These are phyloP conservation scores for Fusarium sp. DNA, from an alignment of 2,329 filamentous ascomycete species.

Conservation along the genomic window DNA sequence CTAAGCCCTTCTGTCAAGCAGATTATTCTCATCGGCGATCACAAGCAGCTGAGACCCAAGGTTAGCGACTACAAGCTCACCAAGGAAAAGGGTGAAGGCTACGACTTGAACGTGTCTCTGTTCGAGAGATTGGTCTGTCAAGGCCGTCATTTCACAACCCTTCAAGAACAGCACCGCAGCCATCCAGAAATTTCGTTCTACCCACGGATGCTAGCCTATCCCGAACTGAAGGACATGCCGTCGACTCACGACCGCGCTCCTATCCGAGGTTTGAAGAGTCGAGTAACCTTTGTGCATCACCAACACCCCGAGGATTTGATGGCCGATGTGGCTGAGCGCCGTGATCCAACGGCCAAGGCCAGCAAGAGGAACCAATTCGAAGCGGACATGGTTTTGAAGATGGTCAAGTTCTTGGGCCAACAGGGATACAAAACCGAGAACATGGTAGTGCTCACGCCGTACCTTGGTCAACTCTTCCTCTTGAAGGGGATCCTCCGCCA, in stretches of 20 bases:
- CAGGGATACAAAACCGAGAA: slow-evolving; percentile 76
- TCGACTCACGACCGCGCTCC: slow-evolving; percentile 59
- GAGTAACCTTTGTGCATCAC: slow-evolving; percentile 77
- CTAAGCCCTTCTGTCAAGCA: slow-evolving; percentile 68
- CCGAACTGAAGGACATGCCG: slow-evolving; percentile 66
- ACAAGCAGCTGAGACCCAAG: slow-evolving; percentile 78
- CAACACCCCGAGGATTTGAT: slow-evolving; percentile 62
- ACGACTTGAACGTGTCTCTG: slow-evolving; percentile 74
- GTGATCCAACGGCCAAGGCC: slow-evolving; percentile 60
- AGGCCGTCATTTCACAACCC: slow-evolving; percentile 64
- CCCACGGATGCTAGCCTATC: slow-evolving; percentile 70
- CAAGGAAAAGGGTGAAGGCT: slow-evolving; percentile 73
- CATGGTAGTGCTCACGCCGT: slow-evolving; percentile 78
- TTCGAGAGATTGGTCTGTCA: slow-evolving; percentile 75
- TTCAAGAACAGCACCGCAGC: slow-evolving; percentile 76
- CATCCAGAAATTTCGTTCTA: slow-evolving; percentile 73
- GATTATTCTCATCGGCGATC: slow-evolving; percentile 78
- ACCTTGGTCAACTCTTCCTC: slow-evolving; percentile 74
- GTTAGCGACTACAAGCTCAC: slow-evolving; percentile 69
- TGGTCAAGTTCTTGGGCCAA: slow-evolving; percentile 75
- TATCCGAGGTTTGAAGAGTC: slow-evolving; percentile 67
- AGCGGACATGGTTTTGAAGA: slow-evolving; percentile 72
- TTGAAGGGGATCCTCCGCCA: slow-evolving; percentile 64
- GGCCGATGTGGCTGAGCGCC: slow-evolving; percentile 56
- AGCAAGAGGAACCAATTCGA: slow-evolving; percentile 74